Conservation (phyloP, 2,329 filamentous ascomycete species). For the Hypomyces perniciosus region DNA sequence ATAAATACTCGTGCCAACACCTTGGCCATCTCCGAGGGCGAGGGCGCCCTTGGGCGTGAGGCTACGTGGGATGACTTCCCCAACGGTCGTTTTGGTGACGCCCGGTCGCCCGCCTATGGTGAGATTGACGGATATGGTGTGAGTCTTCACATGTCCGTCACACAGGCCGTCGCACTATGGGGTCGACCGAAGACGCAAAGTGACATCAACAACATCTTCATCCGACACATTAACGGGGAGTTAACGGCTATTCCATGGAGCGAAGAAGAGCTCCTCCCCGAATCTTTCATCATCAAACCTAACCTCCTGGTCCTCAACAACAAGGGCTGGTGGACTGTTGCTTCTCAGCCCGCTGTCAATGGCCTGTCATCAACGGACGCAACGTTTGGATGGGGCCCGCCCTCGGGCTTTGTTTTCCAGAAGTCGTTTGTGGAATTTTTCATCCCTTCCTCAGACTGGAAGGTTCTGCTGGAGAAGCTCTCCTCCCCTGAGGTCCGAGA, state of each 20-base stretch:
- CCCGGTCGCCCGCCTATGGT: conserved; percentile 86
- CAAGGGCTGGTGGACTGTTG: conserved; percentile 92
- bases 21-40: conserved; percentile 88
- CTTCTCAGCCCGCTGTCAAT: conserved; percentile 90
- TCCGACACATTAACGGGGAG: conserved; percentile 71
- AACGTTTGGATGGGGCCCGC: conserved; percentile 89
- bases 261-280: conserved; percentile 77
- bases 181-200: conserved; percentile 62
- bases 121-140: conserved; percentile 98
- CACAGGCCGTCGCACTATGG: conserved; percentile 80
- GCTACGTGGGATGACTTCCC: conserved; percentile 99
- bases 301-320: conserved; percentile 71
- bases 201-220: conserved; percentile 78
- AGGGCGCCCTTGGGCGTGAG: conserved; percentile 82
- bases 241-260: conserved; percentile 86
- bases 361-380: conserved; percentile 69
- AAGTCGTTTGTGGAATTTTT: conserved; percentile 99
- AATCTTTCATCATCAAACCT: conserved; percentile 74
- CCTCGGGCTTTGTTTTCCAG: conserved; percentile 91
- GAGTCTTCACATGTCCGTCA: conserved; percentile 84
- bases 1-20: conserved; percentile 78
- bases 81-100: conserved; percentile 92
- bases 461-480: conserved; percentile 57
- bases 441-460: conserved; percentile 68
- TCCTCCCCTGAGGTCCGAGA: conserved; percentile 51